Evolutionary conservation across 2,329 filamentous ascomycete species (phyloP).

Genomic region (Fusarium mundagurra): DNA sequence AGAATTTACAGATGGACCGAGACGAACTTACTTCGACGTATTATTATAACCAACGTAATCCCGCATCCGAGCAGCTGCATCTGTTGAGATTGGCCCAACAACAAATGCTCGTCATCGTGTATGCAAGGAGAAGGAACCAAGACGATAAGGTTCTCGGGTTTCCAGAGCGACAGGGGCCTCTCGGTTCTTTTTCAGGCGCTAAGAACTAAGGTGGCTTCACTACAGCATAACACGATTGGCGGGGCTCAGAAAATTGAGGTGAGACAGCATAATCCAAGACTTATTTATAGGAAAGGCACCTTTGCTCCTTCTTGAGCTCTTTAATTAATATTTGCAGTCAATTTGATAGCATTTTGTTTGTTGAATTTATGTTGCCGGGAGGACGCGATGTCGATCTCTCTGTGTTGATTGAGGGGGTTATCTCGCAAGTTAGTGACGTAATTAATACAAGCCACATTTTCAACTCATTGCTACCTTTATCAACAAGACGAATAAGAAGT

Average conservation of each 20-base stretch:
- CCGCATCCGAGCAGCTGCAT: too few species aligned
- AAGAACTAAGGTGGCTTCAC: background rate
- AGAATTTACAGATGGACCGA: rapidly evolving
- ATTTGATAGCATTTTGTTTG: rapidly evolving
- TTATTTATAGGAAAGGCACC: background rate
- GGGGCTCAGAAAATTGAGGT: background rate
- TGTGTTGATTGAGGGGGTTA: background rate
- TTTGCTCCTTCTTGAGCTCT: rapidly evolving
- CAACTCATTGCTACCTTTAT: rapidly evolving
- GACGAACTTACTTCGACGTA: rapidly evolving
- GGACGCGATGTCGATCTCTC: background rate
- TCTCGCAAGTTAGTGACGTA: background rate
- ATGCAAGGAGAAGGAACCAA: conserved; percentile 5
- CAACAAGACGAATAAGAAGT: too few species aligned
- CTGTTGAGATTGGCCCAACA: conserved; percentile 5
- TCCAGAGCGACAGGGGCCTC: conserved; percentile 14
- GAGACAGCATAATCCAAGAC: background rate
- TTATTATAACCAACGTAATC: background rate
- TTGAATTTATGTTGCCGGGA: background rate
- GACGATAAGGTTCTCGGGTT: conserved; percentile 7
- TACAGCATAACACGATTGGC: background rate
- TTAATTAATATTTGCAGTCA: rapidly evolving
- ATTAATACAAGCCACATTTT: background rate
- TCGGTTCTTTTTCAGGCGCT: background rate
- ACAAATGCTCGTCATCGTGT: conserved; percentile 5